These are phyloP conservation scores for Pyrenophora seminiperda DNA, from an alignment of 2,329 filamentous ascomycete genomes.

Conservation along the genomic window DNA sequence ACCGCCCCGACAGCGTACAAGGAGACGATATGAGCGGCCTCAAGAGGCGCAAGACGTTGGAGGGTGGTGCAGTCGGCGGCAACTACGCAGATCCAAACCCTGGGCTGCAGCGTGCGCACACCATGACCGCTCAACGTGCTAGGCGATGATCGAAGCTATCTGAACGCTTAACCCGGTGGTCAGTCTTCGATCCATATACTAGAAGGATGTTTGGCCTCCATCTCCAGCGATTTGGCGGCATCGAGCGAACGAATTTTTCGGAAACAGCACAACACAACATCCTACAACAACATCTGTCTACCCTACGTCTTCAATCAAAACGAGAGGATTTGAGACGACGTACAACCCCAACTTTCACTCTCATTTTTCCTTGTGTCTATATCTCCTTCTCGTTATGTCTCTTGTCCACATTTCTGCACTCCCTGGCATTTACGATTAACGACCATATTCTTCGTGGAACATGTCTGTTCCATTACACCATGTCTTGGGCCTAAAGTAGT, in stretches of 20 bases:
- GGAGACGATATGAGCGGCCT: conserved; percentile 66
- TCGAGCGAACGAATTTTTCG: conserved; percentile 26
- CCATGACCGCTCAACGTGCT: conserved; percentile 36
- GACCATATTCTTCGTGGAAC: conserved; percentile 38
- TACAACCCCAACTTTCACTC: conserved; percentile 15
- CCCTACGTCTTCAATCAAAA: conserved; percentile 55
- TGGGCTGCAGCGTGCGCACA: conserved; percentile 41
- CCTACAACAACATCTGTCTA: conserved; percentile 54
- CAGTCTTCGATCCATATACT: conserved; percentile 30
- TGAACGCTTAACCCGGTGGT: conserved; percentile 25
- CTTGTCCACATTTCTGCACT: conserved; percentile 37
- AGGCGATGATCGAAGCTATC: conserved; percentile 32
- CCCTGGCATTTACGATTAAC: conserved; percentile 46
- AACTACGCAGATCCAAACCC: conserved; percentile 41
- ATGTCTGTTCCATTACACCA: conserved; percentile 26
- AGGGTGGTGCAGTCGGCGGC: conserved; percentile 49
- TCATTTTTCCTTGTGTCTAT: conserved; percentile 40
- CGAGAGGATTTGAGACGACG: conserved; percentile 6
- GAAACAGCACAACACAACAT: conserved; percentile 20
- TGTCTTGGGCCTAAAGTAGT: conserved; percentile 36
- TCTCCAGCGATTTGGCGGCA: conserved; percentile 25
- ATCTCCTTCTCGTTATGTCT: conserved; percentile 39
- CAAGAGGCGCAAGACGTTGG: conserved; percentile 80
- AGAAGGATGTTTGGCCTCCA: conserved; percentile 29
- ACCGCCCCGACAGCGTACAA: conserved; percentile 63